phyloP scores from a whole-genome alignment of 2,329 filamentous ascomycete genomes.

The Diplodia seriata region DNA sequence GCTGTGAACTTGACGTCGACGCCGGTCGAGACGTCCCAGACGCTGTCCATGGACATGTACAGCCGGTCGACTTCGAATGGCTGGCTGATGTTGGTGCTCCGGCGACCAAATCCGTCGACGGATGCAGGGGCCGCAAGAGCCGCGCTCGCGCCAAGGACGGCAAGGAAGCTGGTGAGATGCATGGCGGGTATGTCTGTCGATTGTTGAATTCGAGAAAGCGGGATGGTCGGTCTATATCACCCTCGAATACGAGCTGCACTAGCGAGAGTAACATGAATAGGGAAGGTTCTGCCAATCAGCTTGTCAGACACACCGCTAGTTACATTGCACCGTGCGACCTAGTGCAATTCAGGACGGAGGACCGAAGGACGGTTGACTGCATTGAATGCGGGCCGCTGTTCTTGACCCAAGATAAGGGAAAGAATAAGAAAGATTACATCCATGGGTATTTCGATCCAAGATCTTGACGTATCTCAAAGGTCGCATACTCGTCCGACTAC shows the following conservation, averaged over 20 bases:
- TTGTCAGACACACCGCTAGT: too few species aligned
- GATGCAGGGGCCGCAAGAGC: slow-evolving; percentile 5
- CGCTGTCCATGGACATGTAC: slow-evolving; percentile 12
- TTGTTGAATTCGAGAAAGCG: not conserved
- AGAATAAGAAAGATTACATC: too few species aligned
- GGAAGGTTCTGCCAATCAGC: not conserved
- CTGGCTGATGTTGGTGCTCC: not conserved
- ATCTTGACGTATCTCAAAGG: too few species aligned
- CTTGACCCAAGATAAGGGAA: too few species aligned
- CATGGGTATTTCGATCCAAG: too few species aligned
- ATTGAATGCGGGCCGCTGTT: too few species aligned
- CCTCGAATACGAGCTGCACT: not conserved
- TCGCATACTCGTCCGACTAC: too few species aligned
- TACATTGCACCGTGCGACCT: too few species aligned
- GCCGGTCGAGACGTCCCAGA: not conserved
- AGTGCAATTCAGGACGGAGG: too few species aligned
- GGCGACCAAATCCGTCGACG: not conserved
- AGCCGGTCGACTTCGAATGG: slow-evolving; percentile 1
- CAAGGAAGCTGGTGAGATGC: slow-evolving; percentile 2
- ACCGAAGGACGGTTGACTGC: too few species aligned
- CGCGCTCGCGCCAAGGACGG: not conserved
- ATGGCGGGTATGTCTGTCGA: not conserved
- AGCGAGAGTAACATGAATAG: not conserved
- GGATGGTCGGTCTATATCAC: not conserved
- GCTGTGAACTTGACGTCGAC: not conserved